These are phyloP conservation scores for Entonaema liquescens DNA, from an alignment of 495 filamentous ascomycete genomes.

Conservation along the genomic window DNA sequence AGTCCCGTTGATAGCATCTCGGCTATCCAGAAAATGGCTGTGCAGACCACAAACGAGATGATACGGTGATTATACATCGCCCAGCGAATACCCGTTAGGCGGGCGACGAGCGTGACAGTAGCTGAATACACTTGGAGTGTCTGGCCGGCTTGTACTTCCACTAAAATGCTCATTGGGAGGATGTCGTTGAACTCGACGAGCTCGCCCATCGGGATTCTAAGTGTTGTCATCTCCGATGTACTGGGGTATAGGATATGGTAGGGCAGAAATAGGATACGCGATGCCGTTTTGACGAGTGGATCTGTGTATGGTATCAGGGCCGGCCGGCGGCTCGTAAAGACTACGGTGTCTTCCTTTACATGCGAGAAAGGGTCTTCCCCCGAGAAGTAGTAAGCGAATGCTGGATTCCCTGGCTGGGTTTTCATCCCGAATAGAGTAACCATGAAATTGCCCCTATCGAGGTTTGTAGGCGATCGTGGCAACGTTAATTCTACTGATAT, in stretches of 20 bases:
- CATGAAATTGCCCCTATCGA: slow-evolving; percentile 89
- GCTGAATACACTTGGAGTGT: slow-evolving; percentile 79
- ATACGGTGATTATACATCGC: slow-evolving; percentile 84
- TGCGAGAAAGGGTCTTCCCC: slow-evolving; percentile 27
- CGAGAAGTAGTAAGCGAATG: slow-evolving; percentile 19
- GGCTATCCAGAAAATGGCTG: slow-evolving; percentile 73
- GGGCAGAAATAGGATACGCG: slow-evolving; percentile 54
- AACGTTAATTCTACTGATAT: slow-evolving; percentile 66
- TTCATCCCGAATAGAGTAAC: slow-evolving; percentile 67
- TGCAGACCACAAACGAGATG: slow-evolving; percentile 71
- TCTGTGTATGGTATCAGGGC: slow-evolving; percentile 54
- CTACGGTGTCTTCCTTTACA: slow-evolving; percentile 41
- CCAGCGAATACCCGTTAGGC: slow-evolving; percentile 79
- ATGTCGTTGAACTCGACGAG: slow-evolving; percentile 67
- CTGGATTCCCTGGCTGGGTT: slow-evolving; percentile 47
- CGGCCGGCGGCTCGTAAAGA: slow-evolving; percentile 50
- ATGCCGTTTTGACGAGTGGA: slow-evolving; percentile 48
- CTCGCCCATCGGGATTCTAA: slow-evolving; percentile 79
- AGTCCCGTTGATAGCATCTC: slow-evolving; percentile 69
- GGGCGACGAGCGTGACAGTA: slow-evolving; percentile 71
- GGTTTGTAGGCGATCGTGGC: slow-evolving; percentile 67
- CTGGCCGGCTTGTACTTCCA: slow-evolving; percentile 74
- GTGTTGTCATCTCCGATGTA: slow-evolving; percentile 56
- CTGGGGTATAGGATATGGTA: slow-evolving; percentile 53
- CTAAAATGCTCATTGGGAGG: slow-evolving; percentile 63